A percentile compares a stretch with the other conserved stretches of the same genome.
Evolutionary conservation across 139 green algal species (phyloP).

Genomic region (Diplosphaera chodatii): DNA sequence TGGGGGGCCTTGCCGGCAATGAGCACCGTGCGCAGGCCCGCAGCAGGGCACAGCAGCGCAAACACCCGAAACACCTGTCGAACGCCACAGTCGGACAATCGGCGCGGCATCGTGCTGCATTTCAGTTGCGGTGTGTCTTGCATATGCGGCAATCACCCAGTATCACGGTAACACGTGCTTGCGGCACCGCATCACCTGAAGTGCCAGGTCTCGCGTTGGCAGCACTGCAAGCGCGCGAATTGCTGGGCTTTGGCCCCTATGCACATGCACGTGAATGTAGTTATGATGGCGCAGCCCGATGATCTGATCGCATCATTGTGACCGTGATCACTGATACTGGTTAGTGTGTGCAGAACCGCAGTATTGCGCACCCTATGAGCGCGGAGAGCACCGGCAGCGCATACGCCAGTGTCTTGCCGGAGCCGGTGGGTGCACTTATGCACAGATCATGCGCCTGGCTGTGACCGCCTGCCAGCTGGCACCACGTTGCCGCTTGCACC

Average conservation of each 20-base stretch:
- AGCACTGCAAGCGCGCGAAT: conserved; percentile 71
- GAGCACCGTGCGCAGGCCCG: conserved; percentile 49
- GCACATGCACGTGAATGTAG: too few relatives aligned
- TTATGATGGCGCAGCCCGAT: neutral
- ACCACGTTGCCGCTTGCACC: conserved; percentile 73
- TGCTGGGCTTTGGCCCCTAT: conserved; percentile 3
- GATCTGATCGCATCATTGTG: too few relatives aligned
- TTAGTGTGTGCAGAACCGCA: too few relatives aligned
- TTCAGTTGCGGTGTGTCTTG: too few relatives aligned
- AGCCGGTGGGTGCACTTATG: conserved; percentile 78
- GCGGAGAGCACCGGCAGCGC: conserved; percentile 66
- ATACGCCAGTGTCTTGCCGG: conserved; percentile 88
- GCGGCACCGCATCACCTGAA: conserved; percentile 32
- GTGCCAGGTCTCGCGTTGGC: conserved; percentile 72
- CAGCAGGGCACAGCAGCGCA: conserved; percentile 31
- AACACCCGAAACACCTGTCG: conserved; percentile 71
- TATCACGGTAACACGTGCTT: too few relatives aligned
- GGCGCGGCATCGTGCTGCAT: too few relatives aligned
- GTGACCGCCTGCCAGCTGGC: conserved; percentile 50
- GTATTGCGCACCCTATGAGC: conserved; percentile 43
- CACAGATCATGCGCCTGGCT: conserved; percentile 74
- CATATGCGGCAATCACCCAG: too few relatives aligned
- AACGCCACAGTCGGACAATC: too few relatives aligned
- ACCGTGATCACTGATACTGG: too few relatives aligned
- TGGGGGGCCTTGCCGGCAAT: conserved; percentile 35